Base-by-base conservation (phyloP, 306 rosid species). In the Biancaea sappan region DNA sequence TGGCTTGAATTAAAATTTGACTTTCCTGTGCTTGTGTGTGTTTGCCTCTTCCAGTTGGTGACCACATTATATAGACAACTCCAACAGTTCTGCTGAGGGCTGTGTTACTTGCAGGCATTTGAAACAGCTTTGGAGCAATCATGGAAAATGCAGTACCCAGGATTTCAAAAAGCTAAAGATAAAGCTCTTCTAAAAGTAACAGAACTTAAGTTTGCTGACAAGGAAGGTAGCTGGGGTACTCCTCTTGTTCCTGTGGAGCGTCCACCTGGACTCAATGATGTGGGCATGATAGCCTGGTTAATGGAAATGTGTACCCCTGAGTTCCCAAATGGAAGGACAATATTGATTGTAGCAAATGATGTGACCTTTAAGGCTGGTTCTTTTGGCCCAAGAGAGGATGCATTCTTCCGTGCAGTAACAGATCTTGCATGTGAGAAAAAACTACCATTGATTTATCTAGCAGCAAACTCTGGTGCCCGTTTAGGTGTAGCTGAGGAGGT, bases 401-500 rank as follows among this genome's bases (percentile, higher is more conserved):
- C 98, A 16, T 95, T 92, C 88, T 95, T 92, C 74, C 92, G 80
- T 71, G 99, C 96, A 18, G 93, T 95, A 71, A 92, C 98, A 43
- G 99, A 95, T 58, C 91, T 95, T 80, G 99, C 99, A 43, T 92
- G 98, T 79, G 78, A 81, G 29, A 86, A 75, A 80, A 90, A 86
- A 74, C 71, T 92, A 44, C 99, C 99, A 66, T 80, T 95, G 71
- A 95, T 95, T 76, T 95, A 95, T 86, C 75, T 95, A 80, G 99
- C 99, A 44, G 99, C 98, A 64, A 95, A 95, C 79, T 95, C 99
- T 82, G 99, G 99, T 72, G 99, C 98, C 37, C 98, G 98, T 47
- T 88, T 95, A 76, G 99, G 98, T 53, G 97, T 90, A 15, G 98
- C 99, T 14, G 97, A 92, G 78, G 99, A 95, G 88, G 91, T 92